phyloP scores from a whole-genome alignment of 345 rosid genomes.

The Eucalyptus dawsonii region DNA sequence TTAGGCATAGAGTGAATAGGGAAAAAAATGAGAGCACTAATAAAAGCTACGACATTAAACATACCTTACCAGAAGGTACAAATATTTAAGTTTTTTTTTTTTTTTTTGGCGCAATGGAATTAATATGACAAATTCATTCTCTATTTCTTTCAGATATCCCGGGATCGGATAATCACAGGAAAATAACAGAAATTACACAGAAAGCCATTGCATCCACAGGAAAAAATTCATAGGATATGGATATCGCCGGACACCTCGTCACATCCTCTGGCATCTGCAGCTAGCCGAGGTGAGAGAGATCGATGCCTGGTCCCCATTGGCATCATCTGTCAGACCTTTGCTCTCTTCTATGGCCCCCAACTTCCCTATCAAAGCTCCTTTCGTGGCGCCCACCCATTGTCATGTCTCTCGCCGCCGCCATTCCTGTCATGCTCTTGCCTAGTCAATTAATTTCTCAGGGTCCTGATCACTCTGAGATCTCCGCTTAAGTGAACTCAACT shows the following conservation, averaged over 20 bases:
- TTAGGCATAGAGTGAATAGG: not conserved
- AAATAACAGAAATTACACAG: not conserved
- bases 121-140: not conserved
- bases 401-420: constrained; percentile 19
- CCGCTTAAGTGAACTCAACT: not conserved
- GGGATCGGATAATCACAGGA: not conserved
- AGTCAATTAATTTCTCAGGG: constrained; percentile 19
- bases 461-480: constrained; percentile 41
- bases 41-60: not conserved
- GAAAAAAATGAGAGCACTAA: not conserved
- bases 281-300: constrained; percentile 38
- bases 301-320: constrained; percentile 36
- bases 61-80: not conserved
- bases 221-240: not conserved
- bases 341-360: constrained; percentile 36
- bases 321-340: constrained; percentile 42
- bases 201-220: not conserved
- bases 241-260: constrained; percentile 57
- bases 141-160: not conserved
- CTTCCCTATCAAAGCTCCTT: constrained; percentile 27
- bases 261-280: constrained; percentile 20
- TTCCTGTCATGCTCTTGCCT: constrained; percentile 35
- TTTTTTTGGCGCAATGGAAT: not conserved
- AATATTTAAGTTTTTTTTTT: rapidly evolving
- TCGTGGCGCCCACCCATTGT: constrained; percentile 24